These are phyloP conservation scores for Thelonectria olida DNA, from an alignment of 2,329 filamentous ascomycete genomes.

Conservation along the genomic window DNA sequence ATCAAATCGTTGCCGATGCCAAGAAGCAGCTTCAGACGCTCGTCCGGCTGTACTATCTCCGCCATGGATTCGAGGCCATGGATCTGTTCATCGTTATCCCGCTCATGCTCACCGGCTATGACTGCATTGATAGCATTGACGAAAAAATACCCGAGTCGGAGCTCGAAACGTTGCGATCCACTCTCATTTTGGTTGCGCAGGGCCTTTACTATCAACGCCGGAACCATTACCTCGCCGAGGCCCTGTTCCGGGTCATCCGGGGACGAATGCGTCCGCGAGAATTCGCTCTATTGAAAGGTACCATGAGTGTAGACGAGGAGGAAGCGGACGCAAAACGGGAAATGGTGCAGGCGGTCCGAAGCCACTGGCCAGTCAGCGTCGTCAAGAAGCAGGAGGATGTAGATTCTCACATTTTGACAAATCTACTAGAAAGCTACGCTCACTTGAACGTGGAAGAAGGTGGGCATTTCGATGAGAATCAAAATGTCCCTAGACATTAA, in stretches of 20 bases:
- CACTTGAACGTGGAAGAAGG: too few relatives aligned
- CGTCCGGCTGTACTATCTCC: slow-evolving; percentile 43
- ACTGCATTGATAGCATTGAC: slow-evolving; percentile 39
- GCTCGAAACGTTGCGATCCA: slow-evolving; percentile 43
- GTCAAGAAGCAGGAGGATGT: slow-evolving; percentile 41
- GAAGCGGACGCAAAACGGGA: slow-evolving; percentile 28
- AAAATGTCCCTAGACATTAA: too few relatives aligned
- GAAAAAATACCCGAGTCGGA: slow-evolving; percentile 11
- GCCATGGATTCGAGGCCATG: slow-evolving; percentile 45
- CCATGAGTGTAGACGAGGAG: slow-evolving; percentile 29
- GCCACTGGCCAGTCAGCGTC: slow-evolving; percentile 44
- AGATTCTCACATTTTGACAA: too few relatives aligned
- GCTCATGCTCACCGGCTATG: slow-evolving; percentile 42
- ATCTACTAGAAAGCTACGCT: too few relatives aligned
- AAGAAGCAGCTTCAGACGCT: slow-evolving; percentile 36
- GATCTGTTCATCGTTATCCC: slow-evolving; percentile 45
- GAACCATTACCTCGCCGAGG: slow-evolving; percentile 46
- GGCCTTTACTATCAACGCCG: slow-evolving; percentile 45
- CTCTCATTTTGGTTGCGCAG: slow-evolving; percentile 45
- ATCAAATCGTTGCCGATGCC: slow-evolving; percentile 33
- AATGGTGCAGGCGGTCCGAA: slow-evolving; percentile 39
- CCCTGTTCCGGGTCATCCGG: slow-evolving; percentile 45
- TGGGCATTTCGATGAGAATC: too few relatives aligned
- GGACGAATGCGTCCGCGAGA: slow-evolving; percentile 46
- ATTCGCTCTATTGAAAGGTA: slow-evolving; percentile 24